Evolutionary conservation across 495 filamentous ascomycete genomes (phyloP), one percentile per base, ranked within the genome.

Genomic region (Lepidopterella palustris): DNA sequence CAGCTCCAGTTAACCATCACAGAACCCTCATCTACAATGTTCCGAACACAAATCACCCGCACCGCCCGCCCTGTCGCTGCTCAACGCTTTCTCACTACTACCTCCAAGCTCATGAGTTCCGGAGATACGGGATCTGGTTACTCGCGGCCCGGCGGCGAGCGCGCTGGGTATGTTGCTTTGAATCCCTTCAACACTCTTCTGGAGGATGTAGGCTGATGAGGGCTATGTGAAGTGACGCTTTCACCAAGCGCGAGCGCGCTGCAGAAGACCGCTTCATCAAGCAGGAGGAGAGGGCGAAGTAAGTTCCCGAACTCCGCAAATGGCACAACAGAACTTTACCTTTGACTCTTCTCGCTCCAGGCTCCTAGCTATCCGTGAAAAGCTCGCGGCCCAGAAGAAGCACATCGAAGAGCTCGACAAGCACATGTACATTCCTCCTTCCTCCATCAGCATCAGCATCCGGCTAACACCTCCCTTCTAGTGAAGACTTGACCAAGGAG

Each of bases 181-280:
- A 8, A 13, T 0, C 32, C 39, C 32, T 10, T 27, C 13, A 13
- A 42, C 35, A 42, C 13, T 10, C 3, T 42, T 42, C 35, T 13
- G 2, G 35, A 42, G 18, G 9, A 42, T n/a, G 35, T 42, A 42
- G n/a, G 25, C 47, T 15, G 24, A 13, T 50, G 24, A 3, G 23
- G 21, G 15, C 2, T 15, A 25, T 4, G 40, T 52, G 66, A 61
- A 92, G 92, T 60, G 93, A 99, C 71, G 79, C 86, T 52, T 99
- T 96, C 82, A 87, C 86, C 71, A 84, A 85, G 71, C 90, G 93
- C 65, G 93, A 99, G 77, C 84, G 84, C 62, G 92, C 92, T 60
- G 80, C 79, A 70, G 93, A 99, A 76, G 84, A 88, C 70, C 80
- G 81, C 62, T 87, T 88, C 77, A 88, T 99, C 74, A 78, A 82